Base-by-base conservation (phyloP, 73 alveolate genomes). In the Blepharisma stoltei region DNA sequence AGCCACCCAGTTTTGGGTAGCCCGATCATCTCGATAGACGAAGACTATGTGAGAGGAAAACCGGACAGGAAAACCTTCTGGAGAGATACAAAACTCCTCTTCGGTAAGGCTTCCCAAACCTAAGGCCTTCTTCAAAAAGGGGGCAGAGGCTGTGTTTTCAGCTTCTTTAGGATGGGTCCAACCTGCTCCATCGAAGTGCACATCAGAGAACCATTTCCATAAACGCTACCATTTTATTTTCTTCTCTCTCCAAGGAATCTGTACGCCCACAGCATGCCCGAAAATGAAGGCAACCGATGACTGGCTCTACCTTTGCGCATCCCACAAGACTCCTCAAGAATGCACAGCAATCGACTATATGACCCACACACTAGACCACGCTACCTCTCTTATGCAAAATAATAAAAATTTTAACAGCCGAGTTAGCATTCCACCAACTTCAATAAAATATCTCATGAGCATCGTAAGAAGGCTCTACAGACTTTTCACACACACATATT, bases 271-370 rank as follows among this genome's bases (percentile, higher is more conserved):
- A 78, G 73, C 98, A 11, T 96, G 99, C 83, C 98, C 97, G 23
- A 93, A 94, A 82, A 96, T 96, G 99, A 96, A 92, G 82, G 99
- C 99, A 6, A 95, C 99, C 2, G 99, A 96, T 49, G 99, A 96
- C 65, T 96, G 99, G 99, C 89, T 96, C 6, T 96, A 94, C 85
- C 82, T 94, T 32, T 96, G 99, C 79, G 98, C 99, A 11, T 96
- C 97, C 41, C 99, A 96, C 80, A 94, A 94, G 78, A 90, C 87
- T 48, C 97, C 99, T 47, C 92, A 93, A 85, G 97, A 92, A 80
- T 96, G 99, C 77, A 92, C 98, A 68, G 99, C 99, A 0, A 96
- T 96, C 20, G 99, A 96, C 86, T 96, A 96, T 83, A 96, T 96
- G 99, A 93, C 95, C 45, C 99, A 96, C 76, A 92, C 92, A 60